Evolutionary conservation across 2,329 filamentous ascomycete genomes (phyloP).

Genomic region (Calonectria multiphialidica): DNA sequence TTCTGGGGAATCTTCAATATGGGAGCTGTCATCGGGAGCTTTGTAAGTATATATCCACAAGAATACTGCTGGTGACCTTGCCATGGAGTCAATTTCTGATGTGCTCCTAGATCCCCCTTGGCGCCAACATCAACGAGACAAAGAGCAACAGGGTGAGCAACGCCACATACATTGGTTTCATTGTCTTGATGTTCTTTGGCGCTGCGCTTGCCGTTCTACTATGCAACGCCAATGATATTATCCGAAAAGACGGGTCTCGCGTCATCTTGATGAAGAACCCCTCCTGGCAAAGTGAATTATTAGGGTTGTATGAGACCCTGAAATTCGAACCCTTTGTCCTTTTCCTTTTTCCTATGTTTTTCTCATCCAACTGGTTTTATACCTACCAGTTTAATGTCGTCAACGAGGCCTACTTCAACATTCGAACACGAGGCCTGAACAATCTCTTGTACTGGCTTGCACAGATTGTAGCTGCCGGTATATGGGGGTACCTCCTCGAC

Average conservation of each 20-base stretch:
- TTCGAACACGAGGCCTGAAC: slow-evolving; percentile 80
- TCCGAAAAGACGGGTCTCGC: slow-evolving; percentile 81
- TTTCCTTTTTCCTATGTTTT: slow-evolving; percentile 84
- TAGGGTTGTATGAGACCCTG: slow-evolving; percentile 81
- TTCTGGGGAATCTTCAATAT: slow-evolving; percentile 98
- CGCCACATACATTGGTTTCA: slow-evolving; percentile 90
- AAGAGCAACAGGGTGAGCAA: slow-evolving; percentile 67
- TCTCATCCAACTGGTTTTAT: slow-evolving; percentile 87
- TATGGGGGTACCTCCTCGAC: slow-evolving; percentile 82
- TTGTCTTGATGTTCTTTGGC: slow-evolving; percentile 83
- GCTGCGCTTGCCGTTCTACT: slow-evolving; percentile 77
- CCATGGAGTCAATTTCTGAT: not conserved
- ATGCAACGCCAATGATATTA: slow-evolving; percentile 77
- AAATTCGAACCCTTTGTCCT: slow-evolving; percentile 76
- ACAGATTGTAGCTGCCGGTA: slow-evolving; percentile 80
- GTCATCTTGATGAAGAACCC: slow-evolving; percentile 94
- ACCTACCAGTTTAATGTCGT: slow-evolving; percentile 83
- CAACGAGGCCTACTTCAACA: slow-evolving; percentile 78
- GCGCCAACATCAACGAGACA: slow-evolving; percentile 40
- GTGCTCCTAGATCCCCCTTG: slow-evolving; percentile 64
- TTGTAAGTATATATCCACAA: slow-evolving; percentile 52
- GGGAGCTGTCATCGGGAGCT: slow-evolving; percentile 86
- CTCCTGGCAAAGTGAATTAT: slow-evolving; percentile 83
- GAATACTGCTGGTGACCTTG: too few species aligned
- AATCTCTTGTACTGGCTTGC: slow-evolving; percentile 77